These are phyloP conservation scores for Barbatosphaeria neglecta DNA, from an alignment of 495 filamentous ascomycete species.

Conservation along the genomic window DNA sequence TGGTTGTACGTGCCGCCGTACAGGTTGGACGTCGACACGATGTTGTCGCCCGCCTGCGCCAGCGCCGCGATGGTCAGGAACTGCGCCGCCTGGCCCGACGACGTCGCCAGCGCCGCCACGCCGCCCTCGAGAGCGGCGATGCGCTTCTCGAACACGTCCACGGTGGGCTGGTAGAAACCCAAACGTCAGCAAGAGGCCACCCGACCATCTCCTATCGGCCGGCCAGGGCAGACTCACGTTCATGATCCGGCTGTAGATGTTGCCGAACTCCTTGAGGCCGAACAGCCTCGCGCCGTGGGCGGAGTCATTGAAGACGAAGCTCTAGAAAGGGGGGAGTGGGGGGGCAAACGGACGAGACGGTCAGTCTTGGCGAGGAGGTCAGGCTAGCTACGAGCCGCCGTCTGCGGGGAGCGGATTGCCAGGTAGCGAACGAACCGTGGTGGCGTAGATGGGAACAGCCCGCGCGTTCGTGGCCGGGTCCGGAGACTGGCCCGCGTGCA, in stretches of 20 bases:
- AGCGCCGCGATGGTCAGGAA: slow-evolving; percentile 86
- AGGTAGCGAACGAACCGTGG: slow-evolving; percentile 70
- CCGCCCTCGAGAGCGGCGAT: slow-evolving; percentile 94
- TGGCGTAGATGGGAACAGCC: slow-evolving; percentile 93
- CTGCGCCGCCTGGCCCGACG: slow-evolving; percentile 88
- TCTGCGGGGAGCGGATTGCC: too few species aligned
- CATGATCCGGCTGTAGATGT: slow-evolving; percentile 98
- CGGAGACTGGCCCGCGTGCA: slow-evolving; percentile 84
- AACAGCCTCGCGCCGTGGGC: slow-evolving; percentile 94
- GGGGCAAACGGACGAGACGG: neutral
- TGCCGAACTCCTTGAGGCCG: slow-evolving; percentile 94
- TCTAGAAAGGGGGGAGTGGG: too few species aligned
- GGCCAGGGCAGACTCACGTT: too few species aligned
- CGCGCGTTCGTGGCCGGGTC: slow-evolving; percentile 82
- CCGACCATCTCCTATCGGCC: too few species aligned
- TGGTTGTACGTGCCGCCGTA: slow-evolving; percentile 99
- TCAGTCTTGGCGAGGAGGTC: slow-evolving; percentile 2
- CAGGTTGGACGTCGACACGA: slow-evolving; percentile 81
- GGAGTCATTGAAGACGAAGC: slow-evolving; percentile 90
- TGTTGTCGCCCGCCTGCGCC: slow-evolving; percentile 82
- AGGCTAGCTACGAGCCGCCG: neutral
- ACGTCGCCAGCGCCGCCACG: slow-evolving; percentile 76
- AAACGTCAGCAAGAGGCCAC: neutral
- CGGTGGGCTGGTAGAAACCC: slow-evolving; percentile 55
- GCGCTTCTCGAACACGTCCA: slow-evolving; percentile 96